Conservation (phyloP, 805 yeast genomes). For the Kockiozyma suomiensis region DNA sequence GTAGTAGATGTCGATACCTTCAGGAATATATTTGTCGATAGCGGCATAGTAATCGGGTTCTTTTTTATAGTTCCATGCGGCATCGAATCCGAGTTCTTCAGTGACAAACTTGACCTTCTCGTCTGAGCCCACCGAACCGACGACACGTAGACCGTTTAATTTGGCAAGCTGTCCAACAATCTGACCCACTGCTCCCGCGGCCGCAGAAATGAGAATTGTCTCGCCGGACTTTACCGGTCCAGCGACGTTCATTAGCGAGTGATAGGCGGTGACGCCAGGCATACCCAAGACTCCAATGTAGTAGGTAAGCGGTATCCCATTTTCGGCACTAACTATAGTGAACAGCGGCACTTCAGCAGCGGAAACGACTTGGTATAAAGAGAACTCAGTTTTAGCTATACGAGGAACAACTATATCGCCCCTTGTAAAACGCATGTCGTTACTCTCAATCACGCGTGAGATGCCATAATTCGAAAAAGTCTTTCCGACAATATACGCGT, state of each 20-base stretch:
- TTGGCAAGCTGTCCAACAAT: slow-evolving; percentile 60
- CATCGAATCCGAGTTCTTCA: slow-evolving; percentile 56
- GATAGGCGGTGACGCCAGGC: no score
- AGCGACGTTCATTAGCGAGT: no score
- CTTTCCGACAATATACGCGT: slow-evolving; percentile 28
- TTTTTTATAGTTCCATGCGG: slow-evolving; percentile 54
- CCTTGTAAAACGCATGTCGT: slow-evolving; percentile 44
- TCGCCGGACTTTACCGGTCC: no score
- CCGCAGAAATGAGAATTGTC: slow-evolving; percentile 53
- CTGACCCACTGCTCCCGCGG: slow-evolving; percentile 76
- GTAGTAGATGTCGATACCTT: slow-evolving; percentile 48
- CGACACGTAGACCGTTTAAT: slow-evolving; percentile 56
- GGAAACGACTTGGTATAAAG: slow-evolving; percentile 8
- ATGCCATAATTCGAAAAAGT: slow-evolving; percentile 48
- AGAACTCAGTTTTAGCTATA: neutral
- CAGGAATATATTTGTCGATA: no score
- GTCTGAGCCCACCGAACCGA: slow-evolving; percentile 64
- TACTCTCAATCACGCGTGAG: slow-evolving; percentile 54
- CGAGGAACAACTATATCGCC: slow-evolving; percentile 49
- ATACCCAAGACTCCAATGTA: neutral
- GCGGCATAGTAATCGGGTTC: no score
- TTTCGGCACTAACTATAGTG: slow-evolving; percentile 21
- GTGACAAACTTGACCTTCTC: slow-evolving; percentile 59
- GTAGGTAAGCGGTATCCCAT: slow-evolving; percentile 32
- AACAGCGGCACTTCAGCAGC: neutral